A percentile compares a stretch with the other conserved stretches of the same genome.
Evolutionary conservation across 345 rosid genomes (phyloP).

Genomic region (Camelina neglecta): DNA sequence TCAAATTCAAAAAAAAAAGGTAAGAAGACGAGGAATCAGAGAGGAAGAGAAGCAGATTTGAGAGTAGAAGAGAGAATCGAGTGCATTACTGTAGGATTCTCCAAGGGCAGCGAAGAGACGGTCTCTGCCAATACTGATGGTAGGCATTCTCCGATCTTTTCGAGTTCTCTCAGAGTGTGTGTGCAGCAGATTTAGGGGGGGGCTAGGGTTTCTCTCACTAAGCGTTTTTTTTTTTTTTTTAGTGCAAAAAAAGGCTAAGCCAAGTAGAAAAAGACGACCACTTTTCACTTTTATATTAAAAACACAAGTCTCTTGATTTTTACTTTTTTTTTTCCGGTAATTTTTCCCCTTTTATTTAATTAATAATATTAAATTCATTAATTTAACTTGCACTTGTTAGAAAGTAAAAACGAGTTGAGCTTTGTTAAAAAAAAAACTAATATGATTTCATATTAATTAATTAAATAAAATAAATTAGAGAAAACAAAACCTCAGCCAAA

Average conservation of each 20-base stretch:
- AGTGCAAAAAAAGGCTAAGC: too few relatives aligned
- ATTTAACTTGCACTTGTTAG: too few relatives aligned
- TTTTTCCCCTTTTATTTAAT: too few relatives aligned
- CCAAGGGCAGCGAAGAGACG: constrained; percentile 74
- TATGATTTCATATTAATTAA: neutral
- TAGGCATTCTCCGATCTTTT: constrained; percentile 57
- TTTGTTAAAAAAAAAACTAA: neutral
- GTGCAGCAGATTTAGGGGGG: neutral
- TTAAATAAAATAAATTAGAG: neutral
- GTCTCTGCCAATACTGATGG: constrained; percentile 83
- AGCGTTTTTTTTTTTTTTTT: too few relatives aligned
- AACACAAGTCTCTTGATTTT: too few relatives aligned
- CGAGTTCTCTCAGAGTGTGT: neutral
- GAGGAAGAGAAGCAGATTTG: neutral
- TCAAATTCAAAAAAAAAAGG: neutral
- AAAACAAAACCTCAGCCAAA: constrained; percentile 13
- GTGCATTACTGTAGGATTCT: constrained; percentile 66
- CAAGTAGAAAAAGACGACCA: too few relatives aligned
- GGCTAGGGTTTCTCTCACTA: too few relatives aligned
- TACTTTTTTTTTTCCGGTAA: too few relatives aligned
- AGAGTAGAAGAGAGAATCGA: neutral
- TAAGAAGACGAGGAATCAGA: neutral
- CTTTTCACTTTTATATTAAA: too few relatives aligned
- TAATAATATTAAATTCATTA: too few relatives aligned
- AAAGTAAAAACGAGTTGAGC: too few relatives aligned